Base-by-base conservation (phyloP, 179 eudicot species). In the Silene coronaria region DNA sequence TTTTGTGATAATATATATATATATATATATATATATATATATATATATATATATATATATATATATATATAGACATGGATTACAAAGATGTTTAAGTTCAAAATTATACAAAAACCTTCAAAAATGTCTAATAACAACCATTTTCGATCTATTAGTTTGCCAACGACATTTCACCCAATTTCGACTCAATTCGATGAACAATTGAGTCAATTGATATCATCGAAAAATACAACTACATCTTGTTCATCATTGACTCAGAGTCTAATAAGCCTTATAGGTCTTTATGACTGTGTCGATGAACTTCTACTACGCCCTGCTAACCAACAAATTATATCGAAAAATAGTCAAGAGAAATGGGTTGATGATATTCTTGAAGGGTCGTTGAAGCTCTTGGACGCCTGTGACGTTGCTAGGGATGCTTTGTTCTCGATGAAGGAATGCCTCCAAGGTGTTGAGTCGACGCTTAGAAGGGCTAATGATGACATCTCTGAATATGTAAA, bases 291-390 rank as follows among this genome's bases (percentile, higher is more conserved):
- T 67, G 75, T 81, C 30, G 82, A 86, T 72, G 79, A 84, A 12
- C 63, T 86, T 17, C 79, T 83, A 13, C 70, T 63, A n/a, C 57
- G 84, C 24, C 84, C 80, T 16, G 69, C 51, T 11, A 76, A 65
- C 13, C 82, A 62, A 57, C 77, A 80, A 53, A 5, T 9, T 3
- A 67, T 82, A 13, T 28, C 77, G 30, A 48, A 77, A 55, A 42
- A 77, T 27, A 32, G 23, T 1, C 60, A 68, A 1, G 72, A 66
- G 48, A 84, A 69, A 48, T 68, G 68, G 48, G 64, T 75, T 21
- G 78, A 84, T 22, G 73, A 71, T 53, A 61, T 75, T 16, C 27
- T 84, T 48, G 88, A 82, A 24, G 85, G 85, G 27, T 80, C 82
- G 46, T 30, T 82, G 9, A 82, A 62, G 30, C 81, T 84, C 7